Base-by-base conservation (phyloP, 495 filamentous ascomycete genomes). In the Aspergillus campestris region DNA sequence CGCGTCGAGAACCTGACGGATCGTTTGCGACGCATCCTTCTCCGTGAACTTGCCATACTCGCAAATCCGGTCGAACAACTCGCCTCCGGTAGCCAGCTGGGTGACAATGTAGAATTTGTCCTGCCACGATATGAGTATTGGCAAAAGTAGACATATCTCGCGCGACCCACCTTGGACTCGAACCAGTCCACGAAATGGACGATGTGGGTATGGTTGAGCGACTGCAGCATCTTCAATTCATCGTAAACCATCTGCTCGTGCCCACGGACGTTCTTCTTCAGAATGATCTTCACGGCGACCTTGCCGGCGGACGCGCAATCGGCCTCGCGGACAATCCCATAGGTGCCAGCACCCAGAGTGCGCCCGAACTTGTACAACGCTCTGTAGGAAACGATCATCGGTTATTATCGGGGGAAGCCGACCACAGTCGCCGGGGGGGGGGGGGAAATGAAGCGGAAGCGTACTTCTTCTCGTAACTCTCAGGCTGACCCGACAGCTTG, bases 81-180 rank as follows among this genome's bases (percentile, higher is more conserved):
- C 92, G 68, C 92, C 92, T 49, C 92, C 92, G 5, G 87, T 94
- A 35, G 94, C 94, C 27, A 99, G 75, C 63, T 99, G 84, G 34
- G 92, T 99, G 60, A 99, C 91, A 54, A 99, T 99, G 65, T 99
- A 99, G 71, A 95, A 99, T 73, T 99, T 99, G 72, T 99, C 92
- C 91, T 97, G 51, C 8, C 0, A 36, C 32, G 5, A 2, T 0
- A 40, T 62, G 34, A 62, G 54, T 40, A 12, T 32, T 5, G 8
- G 13, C 11, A 15, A 42, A 14, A 18, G 27, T 8, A 33, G 36
- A 14, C 14, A 11, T 5, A 24, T 13, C 36, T 10, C 24, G 24
- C 5, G 12, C 3, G 6, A 42, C 57, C 30, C 46, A 77, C 74
- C 62, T 88, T 88, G 37, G 91, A 96, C 69, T 99, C 92, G 58